Base-by-base conservation (phyloP, 202 grass and related monocot genomes). In the Dendrocalamus latiflorus region DNA sequence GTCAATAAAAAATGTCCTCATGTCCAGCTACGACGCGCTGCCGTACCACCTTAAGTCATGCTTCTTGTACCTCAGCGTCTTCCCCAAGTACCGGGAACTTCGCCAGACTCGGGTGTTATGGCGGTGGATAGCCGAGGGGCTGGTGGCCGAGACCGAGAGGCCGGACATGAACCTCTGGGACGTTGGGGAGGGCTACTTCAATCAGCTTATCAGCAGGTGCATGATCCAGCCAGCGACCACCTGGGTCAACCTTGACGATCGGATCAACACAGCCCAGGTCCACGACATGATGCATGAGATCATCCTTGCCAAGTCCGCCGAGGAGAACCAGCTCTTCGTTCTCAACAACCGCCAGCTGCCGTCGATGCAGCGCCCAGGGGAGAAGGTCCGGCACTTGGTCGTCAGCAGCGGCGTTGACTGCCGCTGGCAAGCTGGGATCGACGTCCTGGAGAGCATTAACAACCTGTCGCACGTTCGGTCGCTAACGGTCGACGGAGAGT, bases 51-150 rank as follows among this genome's bases (percentile, higher is more conserved):
- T 81, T 20, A 86, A 86, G 48, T 58, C 60, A 20, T 48, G 72
- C 45, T 69, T 85, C 36, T 16, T 79, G 11, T 85, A 85, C 75
- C 9, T 85, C 9, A 50, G 62, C 48, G 65, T 85, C 15, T 85
- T 85, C 38, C 60, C 54, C 43, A 76, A 61, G 49, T 49, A 75
- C 47, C 37, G 67, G 0, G 59, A 89, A 3, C 75, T 81, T 7
- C 68, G 49, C 11, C 59, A 68, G 2, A 45, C 55, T 34, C 61
- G 53, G 12, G 42, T 89, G 72, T 9, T 54, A 56, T 76, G 59
- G 66, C 67, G 75, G 33, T 90, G 88, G 83, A 68, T 86, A 44
- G 88, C 79, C n/a, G 88, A 90, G 66, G 88, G 88, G 4, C 56
- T 80, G 18, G 41, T 85, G 18, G 37, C 26, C 26, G 26, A 28